These are phyloP conservation scores for Poa pratensis DNA, from an alignment of 176 grass and related monocot species.

Conservation along the genomic window DNA sequence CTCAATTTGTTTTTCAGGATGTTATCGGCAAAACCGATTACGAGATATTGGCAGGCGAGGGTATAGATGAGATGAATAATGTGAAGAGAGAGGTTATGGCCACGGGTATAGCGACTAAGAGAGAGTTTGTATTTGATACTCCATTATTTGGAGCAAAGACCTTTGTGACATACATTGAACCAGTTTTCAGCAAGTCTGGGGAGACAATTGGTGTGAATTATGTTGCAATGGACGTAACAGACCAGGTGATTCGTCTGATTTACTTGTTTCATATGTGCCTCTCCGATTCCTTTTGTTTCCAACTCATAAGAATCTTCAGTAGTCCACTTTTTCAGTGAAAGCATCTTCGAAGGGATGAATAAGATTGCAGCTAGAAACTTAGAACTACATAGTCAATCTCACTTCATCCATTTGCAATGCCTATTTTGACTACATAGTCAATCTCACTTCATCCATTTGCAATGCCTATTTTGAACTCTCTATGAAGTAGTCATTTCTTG, in stretches of 20 bases:
- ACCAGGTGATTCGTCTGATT: conserved; percentile 67
- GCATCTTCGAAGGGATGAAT: conserved; percentile 10
- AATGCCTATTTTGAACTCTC: conserved; percentile 5
- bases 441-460: conserved; percentile 1
- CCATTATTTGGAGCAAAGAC: conserved; percentile 86
- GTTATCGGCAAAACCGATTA: conserved; percentile 93
- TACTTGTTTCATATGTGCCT: conserved; percentile 20
- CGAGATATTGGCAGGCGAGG: conserved; percentile 70
- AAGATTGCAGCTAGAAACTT: neutral
- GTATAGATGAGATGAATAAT: conserved; percentile 75
- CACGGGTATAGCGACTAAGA: conserved; percentile 61
- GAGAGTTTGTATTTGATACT: conserved; percentile 78
- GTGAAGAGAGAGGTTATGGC: conserved; percentile 81
- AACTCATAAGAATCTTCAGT: too few relatives aligned
- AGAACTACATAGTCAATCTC: too few relatives aligned
- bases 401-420: neutral
- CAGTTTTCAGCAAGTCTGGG: conserved; percentile 71
- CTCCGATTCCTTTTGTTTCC: too few relatives aligned
- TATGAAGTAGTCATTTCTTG: conserved; percentile 9
- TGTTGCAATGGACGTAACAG: conserved; percentile 80
- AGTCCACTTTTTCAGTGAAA: too few relatives aligned
- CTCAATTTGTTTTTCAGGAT: conserved; percentile 63
- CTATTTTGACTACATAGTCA: too few relatives aligned
- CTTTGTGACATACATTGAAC: conserved; percentile 86
- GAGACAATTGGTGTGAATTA: conserved; percentile 88